Evolutionary conservation across 73 alveolate species (phyloP), one percentile per base, ranked within the genome.

Genomic region (Symbiodinium pilosum): DNA sequence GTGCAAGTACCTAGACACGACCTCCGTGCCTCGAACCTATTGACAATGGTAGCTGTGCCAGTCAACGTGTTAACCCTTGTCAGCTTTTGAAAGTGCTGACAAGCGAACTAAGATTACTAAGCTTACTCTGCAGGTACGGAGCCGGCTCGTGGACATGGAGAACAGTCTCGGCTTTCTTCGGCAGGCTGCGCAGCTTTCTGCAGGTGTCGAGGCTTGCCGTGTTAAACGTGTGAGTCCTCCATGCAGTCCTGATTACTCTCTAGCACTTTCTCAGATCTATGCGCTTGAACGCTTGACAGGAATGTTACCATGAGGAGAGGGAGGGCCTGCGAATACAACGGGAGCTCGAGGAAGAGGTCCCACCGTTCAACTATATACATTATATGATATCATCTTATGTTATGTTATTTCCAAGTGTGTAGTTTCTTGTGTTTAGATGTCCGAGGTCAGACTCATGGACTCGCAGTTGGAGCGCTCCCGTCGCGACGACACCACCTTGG

Each of bases 261-360:
- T 16, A 47, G 64, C 7, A 47, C 4, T 30, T 14, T 3, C 71
- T 30, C 28, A 24, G 71, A 24, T 30, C 71, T 69, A n/a, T n/a
- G n/a, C n/a, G n/a, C n/a, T n/a, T n/a, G n/a, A n/a, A n/a, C n/a
- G n/a, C 38, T 9, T 44, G 12, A 24, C 96, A 91, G 96, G 96
- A 91, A 30, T 91, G 96, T 30, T 71, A 64, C 41, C 96, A 71
- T 30, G 96, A 91, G 44, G 96, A 91, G 39, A 64, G 96, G 26
- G 96, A 91, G 87, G 87, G 77, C 87, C 75, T 42, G 44, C 87
- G 96, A 38, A 26, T 91, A 47, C 96, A 69, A 39, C 96, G 77
- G 39, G 96, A 91, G 64, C 87, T 91, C 18, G 96, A 91, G 21
- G 96, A 91, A 38, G 96, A 81, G 88, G 88, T 42, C 18, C 1